Percentiles rank a stretch among this genome's conserved stretches.
Conservation (phyloP, 371 early-diverging fungal genomes). For the Mycotypha africana region DNA sequence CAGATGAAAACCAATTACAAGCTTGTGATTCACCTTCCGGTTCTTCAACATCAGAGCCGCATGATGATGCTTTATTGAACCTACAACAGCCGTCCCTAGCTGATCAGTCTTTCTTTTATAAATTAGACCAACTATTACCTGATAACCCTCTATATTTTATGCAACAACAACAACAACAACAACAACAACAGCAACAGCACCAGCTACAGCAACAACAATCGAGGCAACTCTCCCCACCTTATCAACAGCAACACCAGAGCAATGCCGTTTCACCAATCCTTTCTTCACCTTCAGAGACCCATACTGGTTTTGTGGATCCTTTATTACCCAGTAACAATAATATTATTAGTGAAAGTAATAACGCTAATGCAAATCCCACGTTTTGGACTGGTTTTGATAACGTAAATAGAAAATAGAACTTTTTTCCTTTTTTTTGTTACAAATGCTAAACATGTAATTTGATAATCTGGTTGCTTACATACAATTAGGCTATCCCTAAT, state of each 20-base stretch:
- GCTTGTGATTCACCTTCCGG: slow-evolving; percentile 28
- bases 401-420: slow-evolving; percentile 13
- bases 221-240: too few relatives aligned
- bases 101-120: slow-evolving; percentile 37
- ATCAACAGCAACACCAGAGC: slow-evolving; percentile 2
- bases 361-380: slow-evolving; percentile 14
- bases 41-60: slow-evolving; percentile 25
- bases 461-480: not conserved
- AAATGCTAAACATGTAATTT: not conserved
- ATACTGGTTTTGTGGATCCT: slow-evolving; percentile 10
- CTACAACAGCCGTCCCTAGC: slow-evolving; percentile 26
- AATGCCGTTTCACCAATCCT: not conserved
- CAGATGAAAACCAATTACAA: slow-evolving; percentile 5
- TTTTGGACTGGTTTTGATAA: slow-evolving; percentile 42
- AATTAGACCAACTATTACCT: slow-evolving; percentile 31
- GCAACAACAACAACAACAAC: slow-evolving; percentile 19
- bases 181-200: slow-evolving; percentile 7
- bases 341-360: too few relatives aligned
- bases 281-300: slow-evolving; percentile 6
- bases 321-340: slow-evolving; percentile 16
- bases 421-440: not conserved
- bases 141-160: slow-evolving; percentile 32
- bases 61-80: slow-evolving; percentile 16
- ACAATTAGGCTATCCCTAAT: slow-evolving; percentile 42
- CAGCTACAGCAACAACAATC: slow-evolving; percentile 2